Evolutionary conservation across 768 basidiomycete genomes (phyloP).

Genomic region (Panaeolus papilionaceus): DNA sequence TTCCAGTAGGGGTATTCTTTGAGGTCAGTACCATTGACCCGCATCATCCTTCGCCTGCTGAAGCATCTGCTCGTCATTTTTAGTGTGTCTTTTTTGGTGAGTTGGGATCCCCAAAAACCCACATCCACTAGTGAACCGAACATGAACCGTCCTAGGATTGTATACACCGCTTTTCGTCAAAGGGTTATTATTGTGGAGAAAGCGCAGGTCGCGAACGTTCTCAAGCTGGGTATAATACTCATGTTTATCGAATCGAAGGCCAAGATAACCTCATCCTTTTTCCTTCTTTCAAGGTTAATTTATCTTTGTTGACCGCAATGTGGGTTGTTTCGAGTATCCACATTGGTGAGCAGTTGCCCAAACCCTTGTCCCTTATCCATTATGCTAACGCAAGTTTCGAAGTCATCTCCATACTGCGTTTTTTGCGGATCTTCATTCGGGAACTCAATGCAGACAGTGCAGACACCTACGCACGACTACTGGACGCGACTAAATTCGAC

Average conservation of each 20-base stretch:
- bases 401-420: slow-evolving; percentile 22
- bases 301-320: slow-evolving; percentile 21
- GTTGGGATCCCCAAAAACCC: neutral
- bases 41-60: neutral
- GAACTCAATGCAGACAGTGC: slow-evolving; percentile 25
- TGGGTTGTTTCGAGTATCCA: slow-evolving; percentile 32
- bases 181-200: neutral
- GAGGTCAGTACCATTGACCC: neutral
- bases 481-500: slow-evolving; percentile 32
- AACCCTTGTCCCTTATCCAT: neutral
- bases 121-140: too few relatives aligned
- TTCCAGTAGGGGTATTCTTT: neutral
- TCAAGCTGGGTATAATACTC: neutral
- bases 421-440: slow-evolving; percentile 29
- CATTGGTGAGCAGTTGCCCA: slow-evolving; percentile 24
- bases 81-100: neutral
- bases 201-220: neutral
- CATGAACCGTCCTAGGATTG: neutral
- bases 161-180: neutral
- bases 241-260: neutral
- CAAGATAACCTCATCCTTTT: neutral
- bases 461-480: slow-evolving; percentile 23
- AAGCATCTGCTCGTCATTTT: neutral
- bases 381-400: neutral
- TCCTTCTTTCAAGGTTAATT: neutral